Evolutionary conservation across 805 yeast genomes (phyloP).

Genomic region (Pichia eremophila): DNA sequence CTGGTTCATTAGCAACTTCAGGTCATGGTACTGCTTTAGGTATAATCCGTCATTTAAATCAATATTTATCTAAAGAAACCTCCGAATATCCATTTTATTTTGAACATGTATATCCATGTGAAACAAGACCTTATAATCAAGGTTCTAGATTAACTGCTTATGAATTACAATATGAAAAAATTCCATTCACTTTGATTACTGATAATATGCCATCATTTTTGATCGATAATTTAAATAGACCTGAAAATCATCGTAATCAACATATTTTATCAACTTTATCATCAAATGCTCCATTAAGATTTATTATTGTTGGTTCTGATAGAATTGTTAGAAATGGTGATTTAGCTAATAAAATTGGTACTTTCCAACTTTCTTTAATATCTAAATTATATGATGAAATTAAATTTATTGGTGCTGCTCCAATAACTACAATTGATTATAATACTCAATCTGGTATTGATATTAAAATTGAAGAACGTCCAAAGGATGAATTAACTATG

Average conservation of each 20-base stretch:
- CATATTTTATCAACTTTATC: constrained; percentile 12
- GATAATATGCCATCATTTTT: constrained; percentile 88
- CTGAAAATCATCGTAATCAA: constrained; percentile 19
- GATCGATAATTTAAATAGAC: constrained; percentile 33
- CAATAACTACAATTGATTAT: constrained; percentile 80
- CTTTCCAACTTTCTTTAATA: constrained; percentile 74
- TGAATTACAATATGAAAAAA: constrained; percentile 75
- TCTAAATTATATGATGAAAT: constrained; percentile 57
- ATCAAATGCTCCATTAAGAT: constrained; percentile 59
- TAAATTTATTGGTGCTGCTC: constrained; percentile 90
- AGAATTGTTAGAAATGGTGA: constrained; percentile 91
- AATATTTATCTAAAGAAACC: constrained; percentile 23
- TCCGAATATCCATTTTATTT: constrained; percentile 34
- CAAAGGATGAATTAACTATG: constrained; percentile 66
- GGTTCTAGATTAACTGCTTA: constrained; percentile 91
- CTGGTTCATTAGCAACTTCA: constrained; percentile 94
- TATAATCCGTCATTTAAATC: constrained; percentile 66
- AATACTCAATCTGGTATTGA: constrained; percentile 57
- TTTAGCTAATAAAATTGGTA: constrained; percentile 94
- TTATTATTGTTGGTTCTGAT: constrained; percentile 91
- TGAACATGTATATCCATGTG: constrained; percentile 74
- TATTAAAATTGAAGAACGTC: constrained; percentile 83
- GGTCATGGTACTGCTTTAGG: constrained; percentile 98
- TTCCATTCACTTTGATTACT: constrained; percentile 82
- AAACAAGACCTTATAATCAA: constrained; percentile 94